Percentiles rank a stretch among this genome's conserved stretches.
phyloP scores from a whole-genome alignment of 768 basidiomycete species.

The Austroboletus festivus region DNA sequence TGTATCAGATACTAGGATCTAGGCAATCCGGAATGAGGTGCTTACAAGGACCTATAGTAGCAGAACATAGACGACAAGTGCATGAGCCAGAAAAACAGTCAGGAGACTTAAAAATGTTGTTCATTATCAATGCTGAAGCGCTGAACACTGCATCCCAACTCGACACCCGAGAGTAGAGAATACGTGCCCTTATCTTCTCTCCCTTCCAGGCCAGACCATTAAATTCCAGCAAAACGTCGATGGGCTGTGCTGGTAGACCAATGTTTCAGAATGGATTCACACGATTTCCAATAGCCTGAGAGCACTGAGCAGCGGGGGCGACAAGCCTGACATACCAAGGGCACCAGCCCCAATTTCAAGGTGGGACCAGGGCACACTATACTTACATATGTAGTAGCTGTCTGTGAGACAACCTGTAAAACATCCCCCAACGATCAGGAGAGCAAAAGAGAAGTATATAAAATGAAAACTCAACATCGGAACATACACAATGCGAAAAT shows the following conservation, averaged over 20 bases:
- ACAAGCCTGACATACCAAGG: constrained; percentile 37
- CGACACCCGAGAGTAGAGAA: too few species aligned
- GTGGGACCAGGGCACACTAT: constrained; percentile 46
- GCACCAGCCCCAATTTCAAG: constrained; percentile 53
- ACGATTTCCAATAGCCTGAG: constrained; percentile 35
- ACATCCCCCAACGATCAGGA: constrained; percentile 56
- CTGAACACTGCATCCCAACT: too few species aligned
- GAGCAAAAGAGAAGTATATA: constrained; percentile 32
- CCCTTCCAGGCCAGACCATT: constrained; percentile 27
- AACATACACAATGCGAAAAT: constrained; percentile 56
- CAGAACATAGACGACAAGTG: too few species aligned
- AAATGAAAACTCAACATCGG: neutral
- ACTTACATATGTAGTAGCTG: constrained; percentile 35
- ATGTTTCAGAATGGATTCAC: constrained; percentile 25
- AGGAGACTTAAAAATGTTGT: too few species aligned
- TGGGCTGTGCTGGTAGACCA: neutral
- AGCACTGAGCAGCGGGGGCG: constrained; percentile 38
- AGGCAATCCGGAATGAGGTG: too few species aligned
- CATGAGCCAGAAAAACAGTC: too few species aligned
- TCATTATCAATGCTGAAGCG: too few species aligned
- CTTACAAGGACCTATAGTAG: too few species aligned
- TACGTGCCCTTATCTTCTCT: constrained; percentile 1
- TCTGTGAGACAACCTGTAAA: constrained; percentile 54
- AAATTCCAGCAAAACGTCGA: constrained; percentile 22
- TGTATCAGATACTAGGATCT: too few species aligned